These are phyloP conservation scores for Cicer judaicum DNA, from an alignment of 306 rosid species.

Conservation along the genomic window DNA sequence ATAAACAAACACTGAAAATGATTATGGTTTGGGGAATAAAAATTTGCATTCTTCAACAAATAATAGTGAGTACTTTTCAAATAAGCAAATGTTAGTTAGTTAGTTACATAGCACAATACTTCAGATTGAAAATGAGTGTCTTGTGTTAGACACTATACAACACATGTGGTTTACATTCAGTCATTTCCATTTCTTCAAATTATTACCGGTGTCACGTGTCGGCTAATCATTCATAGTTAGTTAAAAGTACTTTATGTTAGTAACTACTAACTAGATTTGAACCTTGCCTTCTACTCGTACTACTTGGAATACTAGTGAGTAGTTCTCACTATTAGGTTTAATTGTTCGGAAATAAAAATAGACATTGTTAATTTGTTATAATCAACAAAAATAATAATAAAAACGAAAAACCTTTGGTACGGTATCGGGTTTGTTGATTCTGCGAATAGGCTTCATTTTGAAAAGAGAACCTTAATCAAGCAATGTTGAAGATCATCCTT, in stretches of 20 bases:
- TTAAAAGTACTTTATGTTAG: no score
- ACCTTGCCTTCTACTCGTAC: no score
- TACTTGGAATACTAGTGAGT: no score
- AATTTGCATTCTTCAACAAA: neutral
- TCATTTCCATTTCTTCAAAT: no score
- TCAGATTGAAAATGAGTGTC: no score
- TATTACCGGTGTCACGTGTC: no score
- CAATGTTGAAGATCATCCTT: constrained; percentile 9
- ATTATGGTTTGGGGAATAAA: neutral
- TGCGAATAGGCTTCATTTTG: constrained; percentile 59
- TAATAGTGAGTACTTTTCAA: neutral
- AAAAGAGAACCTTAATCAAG: neutral
- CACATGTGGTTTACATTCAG: no score
- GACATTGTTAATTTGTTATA: neutral
- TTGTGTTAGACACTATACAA: no score
- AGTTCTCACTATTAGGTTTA: constrained; percentile 19
- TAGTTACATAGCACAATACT: no score
- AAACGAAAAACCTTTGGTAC: constrained; percentile 50
- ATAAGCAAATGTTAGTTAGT: neutral
- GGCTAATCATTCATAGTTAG: no score
- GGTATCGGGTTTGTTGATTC: constrained; percentile 51
- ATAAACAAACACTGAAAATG: constrained; percentile 10
- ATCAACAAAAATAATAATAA: neutral
- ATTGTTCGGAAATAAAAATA: neutral
- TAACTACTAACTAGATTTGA: no score